Percentiles rank a stretch among this genome's conserved stretches.
Evolutionary conservation across 495 filamentous ascomycete genomes (phyloP).

Genomic region (Acidomyces sp.): DNA sequence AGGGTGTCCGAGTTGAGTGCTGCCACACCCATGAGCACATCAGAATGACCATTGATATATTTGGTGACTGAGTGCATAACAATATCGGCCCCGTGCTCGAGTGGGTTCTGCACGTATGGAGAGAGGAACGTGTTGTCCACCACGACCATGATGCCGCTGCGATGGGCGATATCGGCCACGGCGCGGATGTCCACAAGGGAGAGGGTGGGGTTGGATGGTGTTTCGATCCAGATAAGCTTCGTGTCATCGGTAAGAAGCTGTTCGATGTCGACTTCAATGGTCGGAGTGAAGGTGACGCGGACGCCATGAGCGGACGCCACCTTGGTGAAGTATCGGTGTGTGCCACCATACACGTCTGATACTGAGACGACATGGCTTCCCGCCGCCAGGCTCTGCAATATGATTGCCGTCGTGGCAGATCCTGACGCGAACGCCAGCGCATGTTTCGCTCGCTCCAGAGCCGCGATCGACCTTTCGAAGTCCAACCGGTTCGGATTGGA

Average conservation of each 20-base stretch:
- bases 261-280: constrained; percentile 74
- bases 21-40: constrained; percentile 95
- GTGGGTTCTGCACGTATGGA: constrained; percentile 91
- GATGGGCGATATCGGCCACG: constrained; percentile 68
- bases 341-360: constrained; percentile 94
- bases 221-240: constrained; percentile 95
- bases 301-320: constrained; percentile 92
- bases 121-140: constrained; percentile 98
- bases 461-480: constrained; percentile 83
- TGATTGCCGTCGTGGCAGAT: constrained; percentile 81
- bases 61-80: constrained; percentile 99
- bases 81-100: constrained; percentile 90
- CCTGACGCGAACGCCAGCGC: constrained; percentile 92
- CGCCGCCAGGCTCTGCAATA: constrained; percentile 81
- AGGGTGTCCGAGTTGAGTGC: constrained; percentile 84
- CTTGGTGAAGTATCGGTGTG: constrained; percentile 97
- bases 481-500: constrained; percentile 87
- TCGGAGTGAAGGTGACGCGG: constrained; percentile 81
- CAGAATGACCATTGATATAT: constrained; percentile 96
- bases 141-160: constrained; percentile 82
- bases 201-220: constrained; percentile 86
- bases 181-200: constrained; percentile 80
- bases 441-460: constrained; percentile 81
- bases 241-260: constrained; percentile 77
- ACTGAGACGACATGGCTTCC: constrained; percentile 93